Percentiles rank a stretch among this genome's conserved stretches.
Conservation (phyloP, 345 rosid species). For the Moricandia arvensis region DNA sequence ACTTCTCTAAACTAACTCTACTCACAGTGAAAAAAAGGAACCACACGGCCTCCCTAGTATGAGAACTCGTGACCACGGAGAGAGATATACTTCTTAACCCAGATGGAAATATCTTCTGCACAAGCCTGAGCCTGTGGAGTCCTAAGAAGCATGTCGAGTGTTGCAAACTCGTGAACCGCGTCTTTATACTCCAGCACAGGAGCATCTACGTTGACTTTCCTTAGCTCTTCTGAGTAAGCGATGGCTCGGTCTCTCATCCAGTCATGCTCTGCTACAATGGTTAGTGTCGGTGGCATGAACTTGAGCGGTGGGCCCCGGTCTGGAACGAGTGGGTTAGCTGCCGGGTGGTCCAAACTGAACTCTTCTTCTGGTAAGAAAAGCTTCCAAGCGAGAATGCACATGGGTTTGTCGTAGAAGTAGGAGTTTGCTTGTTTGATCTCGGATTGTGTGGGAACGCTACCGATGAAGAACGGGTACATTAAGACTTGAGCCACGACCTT, state of each 20-base stretch:
- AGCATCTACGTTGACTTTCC: slow-evolving; percentile 85
- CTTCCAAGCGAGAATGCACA: slow-evolving; percentile 78
- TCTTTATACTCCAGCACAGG: slow-evolving; percentile 92
- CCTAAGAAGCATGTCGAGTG: slow-evolving; percentile 85
- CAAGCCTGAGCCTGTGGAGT: slow-evolving; percentile 92
- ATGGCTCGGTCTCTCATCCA: slow-evolving; percentile 98
- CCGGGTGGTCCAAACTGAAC: slow-evolving; percentile 76
- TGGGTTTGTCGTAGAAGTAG: slow-evolving; percentile 85
- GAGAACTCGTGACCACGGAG: slow-evolving; percentile 88
- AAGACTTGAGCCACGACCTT: slow-evolving; percentile 95
- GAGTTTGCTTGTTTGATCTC: slow-evolving; percentile 83
- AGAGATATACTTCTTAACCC: slow-evolving; percentile 92
- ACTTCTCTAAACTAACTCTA: slow-evolving; percentile 25
- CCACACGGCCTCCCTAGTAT: slow-evolving; percentile 43
- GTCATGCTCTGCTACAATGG: slow-evolving; percentile 90
- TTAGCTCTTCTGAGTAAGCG: slow-evolving; percentile 84
- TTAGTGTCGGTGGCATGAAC: slow-evolving; percentile 91
- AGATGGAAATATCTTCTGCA: slow-evolving; percentile 84
- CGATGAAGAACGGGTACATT: slow-evolving; percentile 87
- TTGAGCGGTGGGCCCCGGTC: slow-evolving; percentile 75
- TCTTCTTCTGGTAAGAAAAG: slow-evolving; percentile 80
- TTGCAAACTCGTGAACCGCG: slow-evolving; percentile 93
- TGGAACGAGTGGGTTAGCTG: slow-evolving; percentile 79
- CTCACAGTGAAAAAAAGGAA: slow-evolving; percentile 8
- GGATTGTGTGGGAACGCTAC: slow-evolving; percentile 76